These are phyloP conservation scores for Podosphaera aphanis DNA, from an alignment of 2,329 filamentous ascomycete genomes.

Conservation along the genomic window DNA sequence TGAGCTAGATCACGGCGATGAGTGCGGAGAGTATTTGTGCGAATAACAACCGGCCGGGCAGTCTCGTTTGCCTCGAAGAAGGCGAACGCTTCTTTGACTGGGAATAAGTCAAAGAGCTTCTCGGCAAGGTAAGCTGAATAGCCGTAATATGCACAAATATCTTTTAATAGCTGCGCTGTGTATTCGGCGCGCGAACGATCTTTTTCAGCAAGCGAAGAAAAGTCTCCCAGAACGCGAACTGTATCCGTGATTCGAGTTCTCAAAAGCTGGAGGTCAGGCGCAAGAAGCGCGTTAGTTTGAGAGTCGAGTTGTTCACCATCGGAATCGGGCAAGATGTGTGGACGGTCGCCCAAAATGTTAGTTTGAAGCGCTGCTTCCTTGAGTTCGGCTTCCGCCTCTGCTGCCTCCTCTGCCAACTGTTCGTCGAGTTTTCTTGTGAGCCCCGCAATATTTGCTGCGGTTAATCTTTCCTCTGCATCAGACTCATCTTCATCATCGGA, in stretches of 20 bases:
- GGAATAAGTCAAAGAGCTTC: conserved; percentile 83
- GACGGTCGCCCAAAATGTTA: conserved; percentile 63
- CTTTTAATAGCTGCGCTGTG: conserved; percentile 61
- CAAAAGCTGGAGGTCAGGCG: conserved; percentile 74
- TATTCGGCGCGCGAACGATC: conserved; percentile 74
- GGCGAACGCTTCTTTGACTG: conserved; percentile 78
- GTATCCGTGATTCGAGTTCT: conserved; percentile 80
- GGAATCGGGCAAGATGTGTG: conserved; percentile 38
- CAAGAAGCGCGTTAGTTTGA: conserved; percentile 41
- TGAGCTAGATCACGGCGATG: conserved; percentile 65
- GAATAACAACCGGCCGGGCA: conserved; percentile 75
- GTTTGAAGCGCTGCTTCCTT: conserved; percentile 72
- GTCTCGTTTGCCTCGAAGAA: conserved; percentile 99
- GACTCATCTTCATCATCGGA: conserved; percentile 85
- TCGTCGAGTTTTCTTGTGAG: conserved; percentile 66
- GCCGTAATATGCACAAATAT: conserved; percentile 90
- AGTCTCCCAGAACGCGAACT: conserved; percentile 73
- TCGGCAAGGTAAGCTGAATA: conserved; percentile 89
- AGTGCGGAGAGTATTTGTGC: conserved; percentile 79
- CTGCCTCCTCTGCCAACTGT: conserved; percentile 53
- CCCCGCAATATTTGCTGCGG: conserved; percentile 86
- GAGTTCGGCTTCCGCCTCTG: conserved; percentile 64
- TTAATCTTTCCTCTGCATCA: conserved; percentile 72
- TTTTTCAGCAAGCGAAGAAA: conserved; percentile 57
- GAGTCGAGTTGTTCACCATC: conserved; percentile 33